Base-by-base conservation (phyloP, 495 filamentous ascomycete genomes). In the Neurospora cerealis region DNA sequence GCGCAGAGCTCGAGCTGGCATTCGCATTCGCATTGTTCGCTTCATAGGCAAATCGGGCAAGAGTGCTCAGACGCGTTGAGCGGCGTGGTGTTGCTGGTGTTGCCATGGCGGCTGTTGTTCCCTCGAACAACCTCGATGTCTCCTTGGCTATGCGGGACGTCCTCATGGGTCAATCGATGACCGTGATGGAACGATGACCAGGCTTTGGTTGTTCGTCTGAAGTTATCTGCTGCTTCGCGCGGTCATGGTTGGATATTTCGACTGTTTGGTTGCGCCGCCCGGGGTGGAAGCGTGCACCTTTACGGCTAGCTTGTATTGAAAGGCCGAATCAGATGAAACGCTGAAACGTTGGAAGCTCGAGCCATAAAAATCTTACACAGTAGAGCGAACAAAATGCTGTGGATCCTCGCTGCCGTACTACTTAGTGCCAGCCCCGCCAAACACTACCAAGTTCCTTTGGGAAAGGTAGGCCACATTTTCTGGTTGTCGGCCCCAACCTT, bases 101-200 rank as follows among this genome's bases (percentile, higher is more conserved):
- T 69, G 76, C 71, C 70, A 74, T 69, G 36, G 76, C 70, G 81
- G 78, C n/a, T 66, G 69, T 17, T 21, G 41, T 42, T 70, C 44
- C 66, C 69, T 74, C 73, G 71, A 80, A 77, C 69, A 79, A 77
- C 74, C 85, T 89, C 19, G 88, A 81, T 5, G 89, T 89, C 39
- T 91, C 88, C 72, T 85, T 85, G 8, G 87, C 88, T 69, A 89
- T 83, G 60, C 87, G 85, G 39, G 88, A 91, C 40, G 88, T 89
- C 72, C 89, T 87, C 91, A 93, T 93, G 9, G 24, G 54, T 66
- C 28, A 34, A 66, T 66, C 6, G 15, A 32, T 66, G 54, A 66
- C 13, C 54, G 54, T 36, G 28, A 19, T 66, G 6, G 13, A 66
- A 17, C 7, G 28, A 36, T 17, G 54, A 34, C 28, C 3, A 34